Evolutionary conservation across 306 rosid species (phyloP).

Genomic region (Inga laurina): DNA sequence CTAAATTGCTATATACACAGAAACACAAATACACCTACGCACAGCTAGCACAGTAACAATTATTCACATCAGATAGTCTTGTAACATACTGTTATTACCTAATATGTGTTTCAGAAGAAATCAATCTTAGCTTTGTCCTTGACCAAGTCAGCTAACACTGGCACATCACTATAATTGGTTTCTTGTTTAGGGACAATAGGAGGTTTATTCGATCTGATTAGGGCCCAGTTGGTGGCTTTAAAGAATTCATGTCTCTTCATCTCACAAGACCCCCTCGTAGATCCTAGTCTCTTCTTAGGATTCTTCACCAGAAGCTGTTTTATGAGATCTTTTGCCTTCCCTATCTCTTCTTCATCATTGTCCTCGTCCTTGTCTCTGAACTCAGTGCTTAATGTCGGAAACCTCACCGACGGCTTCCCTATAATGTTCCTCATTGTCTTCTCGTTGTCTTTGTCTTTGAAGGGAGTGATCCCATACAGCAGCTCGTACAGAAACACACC

Average conservation of each 20-base stretch:
- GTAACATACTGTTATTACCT: neutral
- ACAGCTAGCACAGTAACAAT: neutral
- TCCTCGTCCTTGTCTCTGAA: neutral
- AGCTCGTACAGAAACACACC: constrained; percentile 64
- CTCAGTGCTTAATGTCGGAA: constrained; percentile 34
- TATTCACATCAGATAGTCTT: neutral
- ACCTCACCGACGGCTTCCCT: constrained; percentile 35
- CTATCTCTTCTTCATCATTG: constrained; percentile 27
- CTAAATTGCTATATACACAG: no score
- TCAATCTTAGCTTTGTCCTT: constrained; percentile 4
- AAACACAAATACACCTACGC: neutral
- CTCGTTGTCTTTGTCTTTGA: constrained; percentile 43
- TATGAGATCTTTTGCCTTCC: constrained; percentile 55
- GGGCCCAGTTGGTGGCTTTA: constrained; percentile 59
- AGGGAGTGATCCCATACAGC: constrained; percentile 55
- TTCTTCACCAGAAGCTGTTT: constrained; percentile 51
- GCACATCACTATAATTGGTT: neutral
- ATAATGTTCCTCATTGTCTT: constrained; percentile 55
- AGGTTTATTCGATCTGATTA: constrained; percentile 34
- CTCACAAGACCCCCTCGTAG: constrained; percentile 57
- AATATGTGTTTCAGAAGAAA: neutral
- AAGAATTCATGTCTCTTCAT: constrained; percentile 61
- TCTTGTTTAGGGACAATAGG: constrained; percentile 21
- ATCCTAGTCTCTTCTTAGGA: constrained; percentile 52
- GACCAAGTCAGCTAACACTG: neutral